Base-by-base conservation (phyloP, 495 filamentous ascomycete genomes). In the Patellaria atrata region DNA sequence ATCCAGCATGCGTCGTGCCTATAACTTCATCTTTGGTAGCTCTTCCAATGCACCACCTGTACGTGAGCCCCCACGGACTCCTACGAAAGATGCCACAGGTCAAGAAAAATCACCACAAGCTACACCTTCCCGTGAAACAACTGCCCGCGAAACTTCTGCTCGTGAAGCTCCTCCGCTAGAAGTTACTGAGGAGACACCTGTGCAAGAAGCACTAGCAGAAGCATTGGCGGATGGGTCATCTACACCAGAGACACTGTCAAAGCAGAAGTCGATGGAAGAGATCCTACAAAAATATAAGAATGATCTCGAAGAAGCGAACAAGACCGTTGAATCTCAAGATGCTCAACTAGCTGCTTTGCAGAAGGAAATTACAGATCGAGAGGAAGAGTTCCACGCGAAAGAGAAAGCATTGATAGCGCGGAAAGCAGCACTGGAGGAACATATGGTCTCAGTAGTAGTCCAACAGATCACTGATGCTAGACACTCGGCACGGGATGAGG, bases 221-320 rank as follows among this genome's bases (percentile, higher is more conserved):
- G 8, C 8, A 8, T 12, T 12, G 23, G 23, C 23, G 12, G 12
- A 7, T 21, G 31, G 18, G n/a, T 40, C 40, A 13, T 35, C 44
- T 12, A 19, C 45, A 14, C 31, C 24, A 8, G 40, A 43, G 12
- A 27, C 40, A 3, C 19, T 27, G 17, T 20, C 23, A 17, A 22
- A 37, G 22, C 17, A 12, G 28, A 32, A 20, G 11, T 3, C 15
- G 40, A 15, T 7, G 14, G 19, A 14, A 28, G 27, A 19, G 27
- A 18, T 22, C 22, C 25, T 12, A 14, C 33, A 18, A 7, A 43
- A 33, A 22, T 11, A 26, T 3, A 13, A 47, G 33, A 10, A 74
- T 6, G 73, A 82, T 22, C 64, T 86, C 18, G 61, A 71, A n/a
- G 57, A 57, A 23, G 60, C 75, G 8, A 83, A 83, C 44, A 58